Evolutionary conservation across 78 protist species (phyloP).

Genomic region (Diacronema lutheri): DNA sequence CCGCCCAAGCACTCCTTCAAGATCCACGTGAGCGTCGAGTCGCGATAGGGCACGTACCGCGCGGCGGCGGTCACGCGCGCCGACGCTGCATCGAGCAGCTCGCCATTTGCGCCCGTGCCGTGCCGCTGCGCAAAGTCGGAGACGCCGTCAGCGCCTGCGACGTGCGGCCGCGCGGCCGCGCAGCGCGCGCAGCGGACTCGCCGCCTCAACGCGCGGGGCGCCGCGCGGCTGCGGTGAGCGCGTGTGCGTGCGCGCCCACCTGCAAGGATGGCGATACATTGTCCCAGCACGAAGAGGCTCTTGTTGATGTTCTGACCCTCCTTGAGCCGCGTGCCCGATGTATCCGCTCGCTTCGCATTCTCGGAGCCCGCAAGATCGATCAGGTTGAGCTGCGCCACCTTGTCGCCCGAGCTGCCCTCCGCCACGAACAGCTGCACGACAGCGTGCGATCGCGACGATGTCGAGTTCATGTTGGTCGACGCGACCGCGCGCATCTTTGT

Average conservation of each 20-base stretch:
- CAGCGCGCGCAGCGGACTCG: too few species aligned
- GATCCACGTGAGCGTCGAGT: slow-evolving; percentile 15
- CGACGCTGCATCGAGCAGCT: too few species aligned
- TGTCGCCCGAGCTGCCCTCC: not conserved
- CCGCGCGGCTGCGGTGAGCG: too few species aligned
- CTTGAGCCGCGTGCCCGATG: too few species aligned
- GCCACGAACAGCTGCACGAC: not conserved
- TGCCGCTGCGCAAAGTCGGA: too few species aligned
- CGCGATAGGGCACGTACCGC: slow-evolving; percentile 10
- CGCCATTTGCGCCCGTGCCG: too few species aligned
- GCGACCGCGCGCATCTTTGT: not conserved
- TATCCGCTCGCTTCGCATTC: not conserved
- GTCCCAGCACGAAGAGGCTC: not conserved
- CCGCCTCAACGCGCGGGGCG: too few species aligned
- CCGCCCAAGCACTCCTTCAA: slow-evolving; percentile 16
- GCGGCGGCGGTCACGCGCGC: too few species aligned
- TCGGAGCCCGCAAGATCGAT: not conserved
- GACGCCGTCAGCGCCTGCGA: too few species aligned
- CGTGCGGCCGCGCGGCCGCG: too few species aligned
- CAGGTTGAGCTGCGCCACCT: not conserved
- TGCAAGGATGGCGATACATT: too few species aligned
- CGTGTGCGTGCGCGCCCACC: too few species aligned
- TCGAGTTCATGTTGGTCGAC: not conserved
- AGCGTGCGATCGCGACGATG: not conserved
- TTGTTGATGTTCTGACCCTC: not conserved